Evolutionary conservation across 2,329 filamentous ascomycete species (phyloP).

Genomic region (Alternaria brassicicola): DNA sequence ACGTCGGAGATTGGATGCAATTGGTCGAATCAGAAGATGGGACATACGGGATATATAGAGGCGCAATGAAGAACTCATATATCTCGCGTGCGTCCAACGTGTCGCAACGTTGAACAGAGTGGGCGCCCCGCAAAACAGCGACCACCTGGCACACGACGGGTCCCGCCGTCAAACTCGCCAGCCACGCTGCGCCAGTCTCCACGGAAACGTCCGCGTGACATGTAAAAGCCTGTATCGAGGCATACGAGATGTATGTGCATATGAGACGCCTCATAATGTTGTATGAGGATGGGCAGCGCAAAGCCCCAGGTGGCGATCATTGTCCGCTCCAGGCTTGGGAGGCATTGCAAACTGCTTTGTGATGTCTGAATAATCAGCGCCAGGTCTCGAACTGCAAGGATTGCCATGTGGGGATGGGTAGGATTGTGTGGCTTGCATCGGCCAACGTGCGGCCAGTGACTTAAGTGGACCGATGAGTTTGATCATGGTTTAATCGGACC

Average conservation of each 20-base stretch:
- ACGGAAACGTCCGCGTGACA: not conserved
- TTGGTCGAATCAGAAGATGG: slow-evolving; percentile 19
- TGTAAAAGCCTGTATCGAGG: not conserved
- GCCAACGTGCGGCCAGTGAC: slow-evolving; percentile 19
- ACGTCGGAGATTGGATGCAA: slow-evolving; percentile 16
- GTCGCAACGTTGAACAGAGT: not conserved
- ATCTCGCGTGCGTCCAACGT: slow-evolving; percentile 12
- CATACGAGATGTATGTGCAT: not conserved
- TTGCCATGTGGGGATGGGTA: slow-evolving; percentile 32
- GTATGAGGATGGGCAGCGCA: not conserved
- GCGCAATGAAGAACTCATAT: slow-evolving; percentile 15
- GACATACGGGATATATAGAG: slow-evolving; percentile 1
- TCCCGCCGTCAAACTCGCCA: not conserved
- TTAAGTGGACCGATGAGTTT: slow-evolving; percentile 1
- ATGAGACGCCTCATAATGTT: not conserved
- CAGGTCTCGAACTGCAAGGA: slow-evolving; percentile 19
- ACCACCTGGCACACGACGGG: not conserved
- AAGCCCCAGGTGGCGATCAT: not conserved
- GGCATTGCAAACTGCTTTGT: slow-evolving; percentile 33
- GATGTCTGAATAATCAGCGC: slow-evolving; percentile 40
- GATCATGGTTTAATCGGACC: slow-evolving; percentile 15
- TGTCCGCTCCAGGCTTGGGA: not conserved
- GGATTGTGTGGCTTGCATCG: slow-evolving; percentile 10
- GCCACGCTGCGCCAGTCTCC: not conserved
- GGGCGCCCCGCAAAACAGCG: slow-evolving; percentile 15